Percentiles rank a stretch among this genome's conserved stretches.
These are phyloP conservation scores for Magnolia kwangsiensis DNA, from an alignment of 164 flowering plant species.

Conservation along the genomic window DNA sequence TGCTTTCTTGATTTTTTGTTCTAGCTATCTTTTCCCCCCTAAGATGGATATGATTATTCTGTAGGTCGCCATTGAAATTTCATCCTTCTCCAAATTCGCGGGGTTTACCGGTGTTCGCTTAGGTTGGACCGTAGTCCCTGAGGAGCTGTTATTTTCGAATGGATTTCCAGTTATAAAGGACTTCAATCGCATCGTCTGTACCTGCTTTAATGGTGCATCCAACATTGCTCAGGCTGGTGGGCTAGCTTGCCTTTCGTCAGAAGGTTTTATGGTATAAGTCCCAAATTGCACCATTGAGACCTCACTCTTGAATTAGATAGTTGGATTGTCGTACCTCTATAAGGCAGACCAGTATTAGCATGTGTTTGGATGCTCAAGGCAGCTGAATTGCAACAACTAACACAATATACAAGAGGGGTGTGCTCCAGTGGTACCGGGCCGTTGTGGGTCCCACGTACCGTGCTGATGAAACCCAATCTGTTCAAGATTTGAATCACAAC, in stretches of 20 bases:
- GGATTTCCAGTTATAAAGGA: conserved; percentile 63
- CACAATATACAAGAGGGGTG: no score
- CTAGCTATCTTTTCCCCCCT: background rate
- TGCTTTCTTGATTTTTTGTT: background rate
- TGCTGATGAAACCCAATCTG: no score
- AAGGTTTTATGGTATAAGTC: conserved; percentile 47
- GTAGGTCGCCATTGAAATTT: conserved; percentile 71
- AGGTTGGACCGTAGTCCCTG: conserved; percentile 78
- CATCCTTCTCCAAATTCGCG: conserved; percentile 72
- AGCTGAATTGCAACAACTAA: no score
- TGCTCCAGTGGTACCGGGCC: no score
- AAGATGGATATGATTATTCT: background rate
- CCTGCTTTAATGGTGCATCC: conserved; percentile 76
- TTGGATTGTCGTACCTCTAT: no score
- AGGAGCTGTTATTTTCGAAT: conserved; percentile 50
- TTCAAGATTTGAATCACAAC: no score
- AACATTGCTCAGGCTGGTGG: conserved; percentile 74
- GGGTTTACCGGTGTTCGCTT: conserved; percentile 81
- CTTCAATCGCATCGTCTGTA: conserved; percentile 54
- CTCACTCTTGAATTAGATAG: background rate
- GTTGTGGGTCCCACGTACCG: no score
- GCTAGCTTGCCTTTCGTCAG: conserved; percentile 60
- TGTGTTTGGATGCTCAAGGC: no score
- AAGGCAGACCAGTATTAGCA: no score
- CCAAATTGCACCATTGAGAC: background rate